Conservation (phyloP, 1,139 yeast species). For the Protomyces lactucae-debilis region DNA sequence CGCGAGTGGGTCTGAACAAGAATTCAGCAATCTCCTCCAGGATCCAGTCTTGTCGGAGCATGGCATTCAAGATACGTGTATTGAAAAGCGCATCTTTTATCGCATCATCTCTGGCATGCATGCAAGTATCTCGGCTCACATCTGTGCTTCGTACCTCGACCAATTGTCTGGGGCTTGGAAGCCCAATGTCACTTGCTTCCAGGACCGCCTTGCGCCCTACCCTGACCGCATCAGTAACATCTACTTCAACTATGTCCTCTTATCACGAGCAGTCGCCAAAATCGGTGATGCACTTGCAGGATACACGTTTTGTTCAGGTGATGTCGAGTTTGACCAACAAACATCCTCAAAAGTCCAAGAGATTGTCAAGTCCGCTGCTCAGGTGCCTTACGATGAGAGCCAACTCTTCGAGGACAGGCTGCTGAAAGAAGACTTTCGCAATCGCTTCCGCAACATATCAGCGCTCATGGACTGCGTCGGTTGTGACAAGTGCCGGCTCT, state of each 20-base stretch:
- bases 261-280: conserved; percentile 75
- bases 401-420: conserved; percentile 49
- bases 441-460: conserved; percentile 81
- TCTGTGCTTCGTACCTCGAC: conserved; percentile 77
- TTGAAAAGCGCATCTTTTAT: conserved; percentile 82
- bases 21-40: conserved; percentile 4
- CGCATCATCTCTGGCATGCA: conserved; percentile 90
- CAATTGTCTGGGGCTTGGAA: conserved; percentile 72
- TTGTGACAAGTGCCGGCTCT: conserved; percentile 92
- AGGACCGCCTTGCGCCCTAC: conserved; percentile 81
- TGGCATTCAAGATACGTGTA: conserved; percentile 41
- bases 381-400: conserved; percentile 52
- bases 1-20: not conserved
- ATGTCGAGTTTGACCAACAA: conserved; percentile 35
- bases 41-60: conserved; percentile 17
- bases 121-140: conserved; percentile 89
- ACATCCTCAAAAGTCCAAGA: conserved; percentile 18
- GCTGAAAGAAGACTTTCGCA: conserved; percentile 73
- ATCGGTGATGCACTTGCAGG: conserved; percentile 48
- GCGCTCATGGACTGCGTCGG: conserved; percentile 97
- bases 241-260: conserved; percentile 86
- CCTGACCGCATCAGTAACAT: conserved; percentile 86
- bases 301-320: conserved; percentile 48
- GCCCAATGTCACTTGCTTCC: conserved; percentile 75
- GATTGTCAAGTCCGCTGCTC: conserved; percentile 39